phyloP scores from a whole-genome alignment of 768 basidiomycete genomes.

The Serendipita sp. region DNA sequence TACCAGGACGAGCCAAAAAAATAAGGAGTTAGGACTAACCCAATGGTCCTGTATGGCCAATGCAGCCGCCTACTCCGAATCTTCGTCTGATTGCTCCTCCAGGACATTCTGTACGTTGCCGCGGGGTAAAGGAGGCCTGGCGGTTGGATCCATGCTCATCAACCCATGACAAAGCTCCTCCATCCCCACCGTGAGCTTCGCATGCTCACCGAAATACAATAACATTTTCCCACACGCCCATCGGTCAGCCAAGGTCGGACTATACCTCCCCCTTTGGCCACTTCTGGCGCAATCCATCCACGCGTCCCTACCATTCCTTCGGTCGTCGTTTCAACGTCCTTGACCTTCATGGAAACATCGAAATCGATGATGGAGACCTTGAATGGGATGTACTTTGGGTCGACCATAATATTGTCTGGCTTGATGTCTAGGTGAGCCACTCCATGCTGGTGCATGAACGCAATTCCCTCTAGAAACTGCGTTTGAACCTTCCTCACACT shows the following conservation, averaged over 20 bases:
- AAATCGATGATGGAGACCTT: background rate
- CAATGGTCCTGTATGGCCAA: too few species aligned
- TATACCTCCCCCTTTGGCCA: background rate
- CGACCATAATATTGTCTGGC: slow-evolving; percentile 4
- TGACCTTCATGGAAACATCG: background rate
- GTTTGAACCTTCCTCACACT: too few species aligned
- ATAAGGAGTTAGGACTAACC: too few species aligned
- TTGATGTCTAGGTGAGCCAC: slow-evolving; percentile 6
- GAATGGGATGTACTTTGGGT: too few species aligned
- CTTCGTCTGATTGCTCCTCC: too few species aligned
- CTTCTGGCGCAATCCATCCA: background rate
- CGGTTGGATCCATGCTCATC: too few species aligned
- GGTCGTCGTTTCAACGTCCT: background rate
- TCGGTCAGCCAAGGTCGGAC: background rate
- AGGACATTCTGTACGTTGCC: too few species aligned
- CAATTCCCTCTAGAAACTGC: background rate
- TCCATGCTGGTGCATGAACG: slow-evolving; percentile 5
- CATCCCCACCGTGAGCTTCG: background rate
- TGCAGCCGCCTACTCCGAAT: too few species aligned
- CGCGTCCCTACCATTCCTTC: background rate
- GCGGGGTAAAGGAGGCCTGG: too few species aligned
- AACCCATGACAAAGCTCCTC: background rate
- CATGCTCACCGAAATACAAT: background rate
- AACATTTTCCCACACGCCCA: background rate
- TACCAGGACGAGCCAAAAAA: too few species aligned